Evolutionary conservation across 2,329 filamentous ascomycete species (phyloP), one percentile per base, ranked within the genome.

Genomic region (Xylariaceae sp.): DNA sequence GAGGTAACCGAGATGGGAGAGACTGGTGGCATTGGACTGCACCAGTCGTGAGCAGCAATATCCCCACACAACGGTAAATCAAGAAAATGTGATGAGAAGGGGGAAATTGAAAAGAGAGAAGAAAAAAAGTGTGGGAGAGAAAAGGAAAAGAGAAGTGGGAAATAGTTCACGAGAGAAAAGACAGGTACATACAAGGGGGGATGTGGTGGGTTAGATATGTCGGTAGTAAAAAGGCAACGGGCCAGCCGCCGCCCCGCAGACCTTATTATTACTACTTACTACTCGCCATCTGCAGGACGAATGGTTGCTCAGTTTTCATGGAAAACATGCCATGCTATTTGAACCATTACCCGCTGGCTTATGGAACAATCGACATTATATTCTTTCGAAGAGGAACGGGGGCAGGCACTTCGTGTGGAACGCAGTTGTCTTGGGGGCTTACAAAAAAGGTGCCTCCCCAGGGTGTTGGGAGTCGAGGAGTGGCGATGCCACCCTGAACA

Each of bases 151-250:
- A 54, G 46, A 48, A 52, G 55, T 42, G 55, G 54, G 58, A 58
- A 56, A 54, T 57, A 59, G 57, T 53, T 50, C 53, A 55, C 55
- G 49, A 44, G 49, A n/a, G n/a, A n/a, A n/a, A n/a, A n/a, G n/a
- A n/a, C n/a, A n/a, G n/a, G n/a, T n/a, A n/a, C n/a, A n/a, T 44
- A 44, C 48, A 47, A 53, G 55, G 57, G 53, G 55, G 51, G 48
- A 56, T 54, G 54, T 57, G 60, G 62, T 60, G 63, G 59, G 47
- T 59, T 58, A 60, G 59, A 59, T 61, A 59, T 48, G 50, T 55
- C 53, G 57, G 52, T 50, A 53, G 45, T 53, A 53, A 45, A 52
- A 32, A 42, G 39, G 50, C 47, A 48, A 53, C 42, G 33, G 42
- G 41, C 52, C 52, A 52, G 46, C n/a, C n/a, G n/a, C n/a, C n/a